Conservation (phyloP, 805 yeast species). For the Candida fluviatilis region DNA sequence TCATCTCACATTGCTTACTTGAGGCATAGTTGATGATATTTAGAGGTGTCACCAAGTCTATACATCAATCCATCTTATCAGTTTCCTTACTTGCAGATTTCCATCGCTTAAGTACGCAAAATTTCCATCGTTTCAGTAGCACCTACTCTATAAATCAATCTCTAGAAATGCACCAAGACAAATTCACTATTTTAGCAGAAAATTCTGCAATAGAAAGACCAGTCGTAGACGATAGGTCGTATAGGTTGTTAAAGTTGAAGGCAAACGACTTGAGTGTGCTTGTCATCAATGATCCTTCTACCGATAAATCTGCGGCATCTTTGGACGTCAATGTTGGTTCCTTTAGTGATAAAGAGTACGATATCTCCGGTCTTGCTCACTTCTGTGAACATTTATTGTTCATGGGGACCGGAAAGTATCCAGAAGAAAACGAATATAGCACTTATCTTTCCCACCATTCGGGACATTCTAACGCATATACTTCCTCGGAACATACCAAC, state of each 20-base stretch:
- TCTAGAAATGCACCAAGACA: neutral
- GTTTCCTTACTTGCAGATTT: neutral
- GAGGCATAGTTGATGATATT: neutral
- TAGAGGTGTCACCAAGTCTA: neutral
- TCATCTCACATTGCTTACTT: neutral
- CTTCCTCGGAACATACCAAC: conserved; percentile 84
- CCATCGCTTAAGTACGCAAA: neutral
- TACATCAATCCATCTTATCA: neutral
- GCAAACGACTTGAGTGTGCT: conserved; percentile 57
- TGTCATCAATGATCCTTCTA: conserved; percentile 60
- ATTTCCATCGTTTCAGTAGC: neutral
- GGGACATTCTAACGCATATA: conserved; percentile 89
- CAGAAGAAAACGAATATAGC: conserved; percentile 69
- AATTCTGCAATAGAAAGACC: conserved; percentile 39
- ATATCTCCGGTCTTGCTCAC: conserved; percentile 73
- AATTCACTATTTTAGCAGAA: conserved; percentile 23
- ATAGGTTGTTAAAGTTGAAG: conserved; percentile 55
- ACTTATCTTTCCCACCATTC: conserved; percentile 77
- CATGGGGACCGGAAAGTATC: conserved; percentile 77
- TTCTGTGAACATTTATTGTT: conserved; percentile 63
- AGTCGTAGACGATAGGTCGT: conserved; percentile 67
- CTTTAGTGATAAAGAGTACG: conserved; percentile 57
- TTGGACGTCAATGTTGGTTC: conserved; percentile 77
- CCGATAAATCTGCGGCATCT: conserved; percentile 78
- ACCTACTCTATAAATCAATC: neutral